phyloP scores from a whole-genome alignment of 495 filamentous ascomycete species.

The Aspergillus sclerotiicarbonarius region DNA sequence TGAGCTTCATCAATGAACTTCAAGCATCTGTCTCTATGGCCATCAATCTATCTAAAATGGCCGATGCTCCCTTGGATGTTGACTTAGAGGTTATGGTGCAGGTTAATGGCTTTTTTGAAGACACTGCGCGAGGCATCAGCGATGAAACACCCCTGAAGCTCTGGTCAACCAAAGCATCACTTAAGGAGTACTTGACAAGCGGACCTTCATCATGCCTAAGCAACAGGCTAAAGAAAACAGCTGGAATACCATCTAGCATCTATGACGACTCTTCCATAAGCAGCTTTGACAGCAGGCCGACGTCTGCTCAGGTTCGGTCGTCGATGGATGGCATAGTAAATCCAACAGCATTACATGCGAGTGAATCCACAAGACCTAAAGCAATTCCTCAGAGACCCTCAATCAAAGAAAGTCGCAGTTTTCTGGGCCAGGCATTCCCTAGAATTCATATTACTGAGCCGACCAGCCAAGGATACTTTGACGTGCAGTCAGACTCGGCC shows the following conservation, averaged over 20 bases:
- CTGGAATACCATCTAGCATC: constrained; percentile 20
- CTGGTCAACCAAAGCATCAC: constrained; percentile 50
- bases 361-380: constrained; percentile 10
- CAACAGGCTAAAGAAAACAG: constrained; percentile 26
- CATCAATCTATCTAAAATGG: constrained; percentile 31
- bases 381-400: constrained; percentile 18
- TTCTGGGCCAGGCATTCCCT: constrained; percentile 25
- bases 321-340: constrained; percentile 9
- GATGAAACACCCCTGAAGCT: constrained; percentile 46
- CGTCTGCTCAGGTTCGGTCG: constrained; percentile 17
- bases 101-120: constrained; percentile 61
- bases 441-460: constrained; percentile 36
- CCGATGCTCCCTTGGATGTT: constrained; percentile 44
- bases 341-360: constrained; percentile 10
- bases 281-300: constrained; percentile 33
- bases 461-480: constrained; percentile 24
- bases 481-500: constrained; percentile 13
- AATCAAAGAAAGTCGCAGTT: constrained; percentile 28
- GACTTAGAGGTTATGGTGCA: constrained; percentile 55
- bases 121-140: constrained; percentile 42
- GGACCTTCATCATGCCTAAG: constrained; percentile 33
- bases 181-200: constrained; percentile 43
- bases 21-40: constrained; percentile 44
- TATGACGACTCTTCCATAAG: constrained; percentile 36
- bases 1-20: constrained; percentile 50